Base-by-base conservation (phyloP, 2,329 filamentous ascomycete genomes). In the Trichoderma endophyticum region DNA sequence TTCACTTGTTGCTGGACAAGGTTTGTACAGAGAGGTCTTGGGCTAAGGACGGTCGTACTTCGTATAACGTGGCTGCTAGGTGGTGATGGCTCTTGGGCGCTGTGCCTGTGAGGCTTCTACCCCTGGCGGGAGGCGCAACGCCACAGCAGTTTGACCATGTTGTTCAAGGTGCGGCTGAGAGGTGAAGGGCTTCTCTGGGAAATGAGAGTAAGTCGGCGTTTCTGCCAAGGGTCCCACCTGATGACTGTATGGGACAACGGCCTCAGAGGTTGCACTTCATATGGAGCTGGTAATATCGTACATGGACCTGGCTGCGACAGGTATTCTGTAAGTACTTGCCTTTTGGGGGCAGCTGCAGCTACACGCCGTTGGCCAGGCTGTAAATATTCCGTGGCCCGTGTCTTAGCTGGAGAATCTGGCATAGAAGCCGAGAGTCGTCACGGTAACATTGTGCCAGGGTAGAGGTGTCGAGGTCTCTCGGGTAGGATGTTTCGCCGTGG, bases 111-210 rank as follows among this genome's bases (percentile, higher is more conserved):
- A 4, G 39, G 34, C 24, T 28, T 36, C 26, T 59, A 36, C 64
- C 64, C 66, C 66, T 69, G 66, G 12, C 26, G 66, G 65, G 66
- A 61, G 66, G 66, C 66, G 66, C 66, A 69, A 59, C 66, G 66
- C 66, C 67, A 70, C 67, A 15, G 67, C 57, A 7, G 6, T 36
- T 36, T 36, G 36, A 14, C 9, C n/a, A 9, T 51, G 24, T 28
- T 8, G 34, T 15, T 62, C 18, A 24, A 24, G 48, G 26, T 12
- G 30, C 63, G 63, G 63, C 48, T 54, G 43, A 24, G 48, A 36
- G 63, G 18, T 24, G 9, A 32, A 21, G 39, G 32, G 61, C 34
- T 65, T 60, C 12, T 15, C n/a, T 34, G 48, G 64, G 65, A 62
- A 62, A 70, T 63, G 68, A 70, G 59, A 34, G 1, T 1, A 9